Conservation (phyloP, 208 protist genomes). For the Leptomonas seymouri region DNA sequence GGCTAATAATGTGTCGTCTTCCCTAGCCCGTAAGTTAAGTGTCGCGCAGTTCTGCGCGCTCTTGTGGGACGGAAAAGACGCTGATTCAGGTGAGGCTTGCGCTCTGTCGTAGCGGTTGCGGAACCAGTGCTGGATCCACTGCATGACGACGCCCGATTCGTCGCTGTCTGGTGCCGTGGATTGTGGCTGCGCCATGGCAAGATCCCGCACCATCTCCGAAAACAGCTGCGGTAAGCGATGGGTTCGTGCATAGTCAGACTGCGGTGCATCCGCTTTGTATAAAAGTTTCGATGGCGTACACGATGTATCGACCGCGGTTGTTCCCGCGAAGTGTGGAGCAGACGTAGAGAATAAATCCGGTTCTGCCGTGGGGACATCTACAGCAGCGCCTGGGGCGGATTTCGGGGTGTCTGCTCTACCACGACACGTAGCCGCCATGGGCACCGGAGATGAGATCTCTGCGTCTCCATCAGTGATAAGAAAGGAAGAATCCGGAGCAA, state of each 20-base stretch:
- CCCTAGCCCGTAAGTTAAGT: background rate
- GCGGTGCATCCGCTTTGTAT: background rate
- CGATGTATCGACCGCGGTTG: no score
- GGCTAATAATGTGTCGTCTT: no score
- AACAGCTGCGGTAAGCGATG: slow-evolving; percentile 16
- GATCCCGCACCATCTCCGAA: slow-evolving; percentile 15
- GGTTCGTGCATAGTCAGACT: slow-evolving; percentile 1
- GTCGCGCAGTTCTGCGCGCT: background rate
- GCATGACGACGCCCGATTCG: background rate
- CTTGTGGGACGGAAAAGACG: background rate
- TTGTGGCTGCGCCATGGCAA: slow-evolving; percentile 4
- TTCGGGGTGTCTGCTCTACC: background rate
- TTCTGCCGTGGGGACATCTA: background rate
- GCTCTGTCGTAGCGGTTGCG: slow-evolving; percentile 10
- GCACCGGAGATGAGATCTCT: no score
- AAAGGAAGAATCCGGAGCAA: no score
- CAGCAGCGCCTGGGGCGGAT: background rate
- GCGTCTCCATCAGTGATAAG: no score
- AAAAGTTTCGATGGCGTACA: no score
- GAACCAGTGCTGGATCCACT: slow-evolving; percentile 24
- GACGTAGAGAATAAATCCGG: no score
- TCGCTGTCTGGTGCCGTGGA: background rate
- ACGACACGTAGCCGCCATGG: no score
- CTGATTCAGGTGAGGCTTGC: background rate
- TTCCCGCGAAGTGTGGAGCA: no score